A percentile compares a stretch with the other conserved stretches of the same genome.
These are phyloP conservation scores for Skeletonema costatum DNA, from an alignment of 108 stramenopile species.

Conservation along the genomic window DNA sequence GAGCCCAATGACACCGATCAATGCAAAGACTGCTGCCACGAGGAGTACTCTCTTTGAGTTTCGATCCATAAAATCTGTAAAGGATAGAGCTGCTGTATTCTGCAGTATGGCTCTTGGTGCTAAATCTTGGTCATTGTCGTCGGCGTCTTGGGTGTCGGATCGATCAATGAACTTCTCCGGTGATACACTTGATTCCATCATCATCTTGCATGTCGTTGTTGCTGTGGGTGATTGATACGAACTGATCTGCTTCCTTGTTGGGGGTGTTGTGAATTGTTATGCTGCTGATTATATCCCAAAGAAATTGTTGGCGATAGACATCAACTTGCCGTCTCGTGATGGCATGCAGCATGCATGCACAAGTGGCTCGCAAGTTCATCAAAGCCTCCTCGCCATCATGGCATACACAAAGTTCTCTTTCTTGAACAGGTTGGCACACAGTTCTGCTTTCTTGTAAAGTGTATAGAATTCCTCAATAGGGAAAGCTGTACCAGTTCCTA, in stretches of 20 bases:
- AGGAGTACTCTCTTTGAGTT: neutral
- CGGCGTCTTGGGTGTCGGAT: neutral
- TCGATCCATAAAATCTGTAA: neutral
- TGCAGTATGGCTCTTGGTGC: neutral
- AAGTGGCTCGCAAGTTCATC: too few species aligned
- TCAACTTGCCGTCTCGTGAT: too few species aligned
- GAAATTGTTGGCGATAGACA: too few species aligned
- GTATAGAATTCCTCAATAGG: too few species aligned
- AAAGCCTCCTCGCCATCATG: too few species aligned
- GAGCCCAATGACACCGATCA: neutral
- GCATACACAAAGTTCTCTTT: too few species aligned
- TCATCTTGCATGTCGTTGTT: neutral
- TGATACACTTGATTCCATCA: neutral
- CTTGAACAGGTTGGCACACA: too few species aligned
- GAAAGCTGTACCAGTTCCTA: too few species aligned
- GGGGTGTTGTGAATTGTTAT: neutral
- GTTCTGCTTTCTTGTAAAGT: too few species aligned
- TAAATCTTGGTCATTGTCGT: neutral
- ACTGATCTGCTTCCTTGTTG: neutral
- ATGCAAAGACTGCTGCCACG: neutral
- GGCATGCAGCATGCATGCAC: too few species aligned
- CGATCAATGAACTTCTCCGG: neutral
- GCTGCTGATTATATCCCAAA: too few species aligned
- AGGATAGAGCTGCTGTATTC: neutral
- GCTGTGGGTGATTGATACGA: neutral